These are phyloP conservation scores for Aspergillus affinis DNA, from an alignment of 495 filamentous ascomycete genomes.

Conservation along the genomic window DNA sequence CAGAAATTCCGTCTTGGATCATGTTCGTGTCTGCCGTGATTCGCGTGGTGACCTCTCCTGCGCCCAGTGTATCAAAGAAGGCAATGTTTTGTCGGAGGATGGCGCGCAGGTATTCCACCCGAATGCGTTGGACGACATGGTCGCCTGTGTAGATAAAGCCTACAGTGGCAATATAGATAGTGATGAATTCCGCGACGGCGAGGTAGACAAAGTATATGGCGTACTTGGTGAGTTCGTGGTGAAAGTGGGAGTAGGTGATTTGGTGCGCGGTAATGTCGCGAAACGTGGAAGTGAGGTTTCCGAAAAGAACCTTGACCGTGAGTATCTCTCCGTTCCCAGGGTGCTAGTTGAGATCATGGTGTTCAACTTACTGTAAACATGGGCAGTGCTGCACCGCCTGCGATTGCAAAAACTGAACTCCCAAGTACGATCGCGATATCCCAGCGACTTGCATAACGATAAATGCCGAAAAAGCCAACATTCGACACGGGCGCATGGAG, in stretches of 20 bases:
- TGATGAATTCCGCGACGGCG: constrained; percentile 77
- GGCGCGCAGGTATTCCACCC: constrained; percentile 75
- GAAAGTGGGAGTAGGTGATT: constrained; percentile 55
- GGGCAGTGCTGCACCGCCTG: constrained; percentile 76
- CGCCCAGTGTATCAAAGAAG: constrained; percentile 87
- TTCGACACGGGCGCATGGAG: constrained; percentile 65
- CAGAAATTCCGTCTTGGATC: constrained; percentile 84
- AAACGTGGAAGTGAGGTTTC: constrained; percentile 72
- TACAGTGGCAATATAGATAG: constrained; percentile 75
- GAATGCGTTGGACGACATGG: constrained; percentile 78
- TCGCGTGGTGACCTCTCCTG: constrained; percentile 87
- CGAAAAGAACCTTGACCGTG: constrained; percentile 62
- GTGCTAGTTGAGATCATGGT: background rate
- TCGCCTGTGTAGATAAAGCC: constrained; percentile 94
- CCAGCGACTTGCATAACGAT: constrained; percentile 72
- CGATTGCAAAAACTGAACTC: constrained; percentile 64
- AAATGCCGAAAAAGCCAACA: constrained; percentile 65
- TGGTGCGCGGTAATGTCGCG: constrained; percentile 55
- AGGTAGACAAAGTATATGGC: constrained; percentile 91
- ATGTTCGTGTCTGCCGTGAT: constrained; percentile 89
- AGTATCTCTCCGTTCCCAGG: background rate
- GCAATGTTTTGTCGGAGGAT: constrained; percentile 89
- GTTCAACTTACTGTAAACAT: constrained; percentile 70
- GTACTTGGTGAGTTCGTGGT: constrained; percentile 55
- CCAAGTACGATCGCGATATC: constrained; percentile 71